phyloP scores from a whole-genome alignment of 345 rosid species.

The Eucalyptus viminalis region DNA sequence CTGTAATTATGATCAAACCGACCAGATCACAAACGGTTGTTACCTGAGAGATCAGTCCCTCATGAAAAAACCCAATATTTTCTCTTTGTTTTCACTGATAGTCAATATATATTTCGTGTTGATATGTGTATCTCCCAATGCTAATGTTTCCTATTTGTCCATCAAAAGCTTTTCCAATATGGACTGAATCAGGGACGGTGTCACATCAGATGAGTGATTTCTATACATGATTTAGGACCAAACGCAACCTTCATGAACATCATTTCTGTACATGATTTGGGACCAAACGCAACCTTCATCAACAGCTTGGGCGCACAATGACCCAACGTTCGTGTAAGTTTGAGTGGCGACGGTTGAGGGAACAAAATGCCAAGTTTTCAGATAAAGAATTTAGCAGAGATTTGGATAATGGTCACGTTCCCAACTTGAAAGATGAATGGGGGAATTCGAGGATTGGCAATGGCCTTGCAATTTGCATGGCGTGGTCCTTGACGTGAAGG shows the following conservation, averaged over 20 bases:
- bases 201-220: neutral
- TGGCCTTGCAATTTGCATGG: neutral
- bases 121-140: neutral
- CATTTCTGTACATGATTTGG: neutral
- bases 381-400: neutral
- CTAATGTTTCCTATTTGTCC: neutral
- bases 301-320: neutral
- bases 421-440: neutral
- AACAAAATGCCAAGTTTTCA: neutral
- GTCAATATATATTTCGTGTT: neutral
- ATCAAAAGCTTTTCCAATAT: neutral
- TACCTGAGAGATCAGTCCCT: neutral
- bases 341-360: neutral
- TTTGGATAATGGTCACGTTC: neutral
- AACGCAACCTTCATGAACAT: neutral
- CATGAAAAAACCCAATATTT: neutral
- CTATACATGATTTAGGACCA: neutral
- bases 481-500: constrained; percentile 5
- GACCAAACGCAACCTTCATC: neutral
- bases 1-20: neutral
- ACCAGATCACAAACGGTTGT: neutral
- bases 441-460: neutral
- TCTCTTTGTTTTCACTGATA: neutral
- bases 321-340: neutral
- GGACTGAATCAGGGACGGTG: neutral